Evolutionary conservation across 352 stramenopile species (phyloP).

Genomic region (Halophytophthora batemanensis): DNA sequence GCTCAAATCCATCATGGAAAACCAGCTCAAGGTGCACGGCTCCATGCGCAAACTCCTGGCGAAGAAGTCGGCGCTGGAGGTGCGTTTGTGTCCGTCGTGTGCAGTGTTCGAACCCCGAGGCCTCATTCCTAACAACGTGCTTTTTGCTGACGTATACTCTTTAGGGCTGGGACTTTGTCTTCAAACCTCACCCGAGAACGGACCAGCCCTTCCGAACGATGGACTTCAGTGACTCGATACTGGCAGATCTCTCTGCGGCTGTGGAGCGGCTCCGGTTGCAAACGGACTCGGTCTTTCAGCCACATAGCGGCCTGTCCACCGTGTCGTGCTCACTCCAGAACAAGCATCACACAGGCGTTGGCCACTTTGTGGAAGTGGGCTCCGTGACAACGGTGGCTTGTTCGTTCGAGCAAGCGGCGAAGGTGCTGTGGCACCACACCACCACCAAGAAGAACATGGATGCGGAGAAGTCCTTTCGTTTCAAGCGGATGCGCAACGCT

Average conservation of each 20-base stretch:
- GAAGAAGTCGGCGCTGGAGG: slow-evolving; percentile 10
- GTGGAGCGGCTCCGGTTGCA: slow-evolving; percentile 13
- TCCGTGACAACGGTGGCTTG: slow-evolving; percentile 20
- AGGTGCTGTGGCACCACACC: slow-evolving; percentile 23
- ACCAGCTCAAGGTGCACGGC: slow-evolving; percentile 10
- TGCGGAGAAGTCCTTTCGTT: slow-evolving; percentile 22
- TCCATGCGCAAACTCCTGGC: slow-evolving; percentile 13
- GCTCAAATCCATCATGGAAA: too few species aligned
- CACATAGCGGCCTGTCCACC: not conserved
- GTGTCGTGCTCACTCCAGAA: slow-evolving; percentile 9
- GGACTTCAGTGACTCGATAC: slow-evolving; percentile 21
- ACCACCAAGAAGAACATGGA: slow-evolving; percentile 26
- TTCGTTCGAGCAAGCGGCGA: slow-evolving; percentile 7
- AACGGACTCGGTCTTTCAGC: slow-evolving; percentile 7
- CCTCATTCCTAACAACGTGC: not conserved
- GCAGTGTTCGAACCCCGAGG: too few species aligned
- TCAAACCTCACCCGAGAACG: slow-evolving; percentile 6
- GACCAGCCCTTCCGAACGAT: slow-evolving; percentile 5
- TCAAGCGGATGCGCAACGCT: slow-evolving; percentile 14
- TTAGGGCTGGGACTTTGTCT: slow-evolving; percentile 17
- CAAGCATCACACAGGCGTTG: not conserved
- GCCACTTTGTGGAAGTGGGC: slow-evolving; percentile 14
- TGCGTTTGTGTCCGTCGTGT: too few species aligned
- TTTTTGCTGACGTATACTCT: not conserved
- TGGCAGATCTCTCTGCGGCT: slow-evolving; percentile 10